These are phyloP conservation scores for Pythium folliculosum DNA, from an alignment of 352 stramenopile species.

Conservation along the genomic window DNA sequence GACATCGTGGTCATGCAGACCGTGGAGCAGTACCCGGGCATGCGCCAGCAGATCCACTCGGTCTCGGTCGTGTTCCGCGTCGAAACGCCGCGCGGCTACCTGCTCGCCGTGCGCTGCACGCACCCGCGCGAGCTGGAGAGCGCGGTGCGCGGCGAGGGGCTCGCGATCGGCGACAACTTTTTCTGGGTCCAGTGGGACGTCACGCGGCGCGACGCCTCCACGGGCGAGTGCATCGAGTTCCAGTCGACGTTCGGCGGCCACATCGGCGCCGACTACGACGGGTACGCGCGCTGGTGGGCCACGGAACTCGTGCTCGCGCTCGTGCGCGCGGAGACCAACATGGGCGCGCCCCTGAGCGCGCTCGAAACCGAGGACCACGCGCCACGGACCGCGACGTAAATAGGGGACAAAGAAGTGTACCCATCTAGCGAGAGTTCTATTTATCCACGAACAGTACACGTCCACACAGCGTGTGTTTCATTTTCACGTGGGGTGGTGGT, in stretches of 20 bases:
- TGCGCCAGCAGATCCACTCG: constrained; percentile 2
- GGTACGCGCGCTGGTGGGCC: constrained; percentile 18
- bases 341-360: too few relatives aligned
- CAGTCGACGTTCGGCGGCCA: neutral
- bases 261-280: neutral
- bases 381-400: too few relatives aligned
- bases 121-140: neutral
- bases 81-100: constrained; percentile 4
- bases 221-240: constrained; percentile 8
- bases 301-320: constrained; percentile 9
- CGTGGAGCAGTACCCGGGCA: constrained; percentile 15
- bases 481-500: too few relatives aligned
- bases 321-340: constrained; percentile 1
- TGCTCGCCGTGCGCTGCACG: constrained; percentile 1
- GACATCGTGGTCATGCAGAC: constrained; percentile 16
- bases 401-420: too few relatives aligned
- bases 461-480: too few relatives aligned
- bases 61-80: constrained; percentile 18
- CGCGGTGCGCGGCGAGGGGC: neutral
- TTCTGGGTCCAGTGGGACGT: constrained; percentile 17
- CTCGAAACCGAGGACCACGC: too few relatives aligned
- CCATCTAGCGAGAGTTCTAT: too few relatives aligned
- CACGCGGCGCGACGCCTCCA: neutral
- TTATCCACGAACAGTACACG: too few relatives aligned
- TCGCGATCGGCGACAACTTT: constrained; percentile 10